Base-by-base conservation (phyloP, 345 rosid species). In the Trapa incisa region DNA sequence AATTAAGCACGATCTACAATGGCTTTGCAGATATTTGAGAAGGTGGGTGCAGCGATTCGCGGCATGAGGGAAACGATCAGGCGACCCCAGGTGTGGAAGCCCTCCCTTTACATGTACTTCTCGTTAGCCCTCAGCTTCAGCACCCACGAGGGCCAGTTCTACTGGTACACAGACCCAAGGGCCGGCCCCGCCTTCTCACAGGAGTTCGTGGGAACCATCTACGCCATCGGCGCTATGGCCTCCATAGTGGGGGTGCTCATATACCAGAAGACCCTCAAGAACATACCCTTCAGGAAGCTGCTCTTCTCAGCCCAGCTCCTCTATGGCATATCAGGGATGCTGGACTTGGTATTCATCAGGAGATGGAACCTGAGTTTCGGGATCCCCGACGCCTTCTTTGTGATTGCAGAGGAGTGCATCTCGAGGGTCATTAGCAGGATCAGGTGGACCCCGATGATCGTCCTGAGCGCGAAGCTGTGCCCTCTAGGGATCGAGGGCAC, bases 161-260 rank as follows among this genome's bases (percentile, higher is more conserved):
- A 89, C 72, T 89, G 96, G 96, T 87, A 79, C 75, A 87, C 96
- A 69, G 86, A 89, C 72, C 85, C 96, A 7, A 74, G 69, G 63
- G 88, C 82, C 64, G 96, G 96, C 7, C 96, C 93, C 3, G 93
- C 86, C 60, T 87, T 89, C 68, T 87, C 97, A 32, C 92, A 90
- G 89, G 89, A 89, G 73, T 87, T 87, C 52, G 80, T 90, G 16
- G 95, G 97, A 41, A 7, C 80, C 16, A 81, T 88, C 60, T 81
- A 82, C 33, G 92, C 95, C 22, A 61, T 88, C 0, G 95, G 95
- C 45, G 90, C 97, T 11, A 61, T 85, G 58, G 95, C 97, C 67
- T 90, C 97, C 14, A 88, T 88, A 64, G 73, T 72, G 35, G 95
- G 97, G 33, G 92, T 90, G 66, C 70, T 88, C 53, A 79, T 90